phyloP scores from a whole-genome alignment of 163 green algal genomes.

The Chlamydomonas reinhardtii region DNA sequence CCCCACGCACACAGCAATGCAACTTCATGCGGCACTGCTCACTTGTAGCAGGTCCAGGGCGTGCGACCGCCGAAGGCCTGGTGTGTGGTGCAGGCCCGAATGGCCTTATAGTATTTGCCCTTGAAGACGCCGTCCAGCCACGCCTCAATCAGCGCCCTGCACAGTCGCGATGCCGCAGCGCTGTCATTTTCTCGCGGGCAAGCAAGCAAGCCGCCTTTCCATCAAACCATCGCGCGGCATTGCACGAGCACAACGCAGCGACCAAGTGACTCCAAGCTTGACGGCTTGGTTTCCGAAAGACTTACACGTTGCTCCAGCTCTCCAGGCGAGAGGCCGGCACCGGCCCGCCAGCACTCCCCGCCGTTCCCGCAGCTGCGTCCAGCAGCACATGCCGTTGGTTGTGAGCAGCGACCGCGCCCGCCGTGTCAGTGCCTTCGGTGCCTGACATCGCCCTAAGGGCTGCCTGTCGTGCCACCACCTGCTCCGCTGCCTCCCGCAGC shows the following conservation, averaged over 20 bases:
- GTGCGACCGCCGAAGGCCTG: neutral
- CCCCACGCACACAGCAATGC: too few species aligned
- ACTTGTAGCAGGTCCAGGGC: neutral
- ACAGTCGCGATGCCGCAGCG: neutral
- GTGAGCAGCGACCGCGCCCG: neutral
- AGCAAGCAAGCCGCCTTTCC: too few species aligned
- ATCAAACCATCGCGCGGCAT: too few species aligned
- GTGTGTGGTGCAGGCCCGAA: neutral
- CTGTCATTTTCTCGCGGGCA: too few species aligned
- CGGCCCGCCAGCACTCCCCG: neutral
- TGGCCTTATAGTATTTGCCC: neutral
- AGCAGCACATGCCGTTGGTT: neutral
- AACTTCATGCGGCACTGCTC: neutral
- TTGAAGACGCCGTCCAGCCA: slow-evolving; percentile 1
- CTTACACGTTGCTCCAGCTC: slow-evolving; percentile 21
- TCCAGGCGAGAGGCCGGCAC: neutral
- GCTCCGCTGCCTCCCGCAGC: too few species aligned
- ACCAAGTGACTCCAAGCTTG: too few species aligned
- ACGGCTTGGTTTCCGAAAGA: too few species aligned
- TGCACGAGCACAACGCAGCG: too few species aligned
- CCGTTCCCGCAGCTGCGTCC: neutral
- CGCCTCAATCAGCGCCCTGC: neutral
- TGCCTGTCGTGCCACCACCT: too few species aligned
- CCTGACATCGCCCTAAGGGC: too few species aligned
- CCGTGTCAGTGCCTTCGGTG: neutral